Percentiles rank a stretch among this genome's conserved stretches.
phyloP scores from a whole-genome alignment of 2,329 filamentous ascomycete species.

The Calonectria pseudoturangicola region DNA sequence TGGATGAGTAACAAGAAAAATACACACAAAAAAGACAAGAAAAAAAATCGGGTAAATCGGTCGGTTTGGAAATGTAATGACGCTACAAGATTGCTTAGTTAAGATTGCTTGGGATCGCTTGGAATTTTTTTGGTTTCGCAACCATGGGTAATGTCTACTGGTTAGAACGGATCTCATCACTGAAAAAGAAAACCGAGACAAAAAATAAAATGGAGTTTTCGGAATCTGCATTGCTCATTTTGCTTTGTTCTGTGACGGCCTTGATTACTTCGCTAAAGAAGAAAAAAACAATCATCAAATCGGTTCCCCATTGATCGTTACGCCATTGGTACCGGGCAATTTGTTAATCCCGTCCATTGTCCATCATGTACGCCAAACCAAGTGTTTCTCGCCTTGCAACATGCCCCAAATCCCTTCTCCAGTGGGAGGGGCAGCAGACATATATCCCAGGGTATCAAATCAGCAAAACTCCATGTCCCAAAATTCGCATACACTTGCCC shows the following conservation, averaged over 20 bases:
- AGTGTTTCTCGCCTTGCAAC: not conserved
- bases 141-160: constrained; percentile 56
- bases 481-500: constrained; percentile 63
- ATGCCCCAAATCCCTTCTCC: not conserved
- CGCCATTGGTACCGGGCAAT: constrained; percentile 14
- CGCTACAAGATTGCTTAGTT: constrained; percentile 37
- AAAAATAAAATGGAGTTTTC: constrained; percentile 35
- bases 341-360: constrained; percentile 15
- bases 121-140: constrained; percentile 39
- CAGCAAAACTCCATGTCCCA: constrained; percentile 63
- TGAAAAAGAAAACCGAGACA: constrained; percentile 49
- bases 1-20: not conserved
- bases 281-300: constrained; percentile 17
- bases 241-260: not conserved
- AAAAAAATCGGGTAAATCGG: constrained; percentile 29
- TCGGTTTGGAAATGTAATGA: constrained; percentile 40
- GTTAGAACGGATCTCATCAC: constrained; percentile 50
- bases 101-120: constrained; percentile 33
- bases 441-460: constrained; percentile 57
- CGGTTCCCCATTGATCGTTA: constrained; percentile 25
- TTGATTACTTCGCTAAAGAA: not conserved
- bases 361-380: constrained; percentile 25
- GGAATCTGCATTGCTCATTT: constrained; percentile 18
- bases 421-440: not conserved
- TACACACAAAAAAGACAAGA: not conserved